These are phyloP conservation scores for Hyphopichia khmerensis DNA, from an alignment of 1,139 yeast genomes.

Conservation along the genomic window DNA sequence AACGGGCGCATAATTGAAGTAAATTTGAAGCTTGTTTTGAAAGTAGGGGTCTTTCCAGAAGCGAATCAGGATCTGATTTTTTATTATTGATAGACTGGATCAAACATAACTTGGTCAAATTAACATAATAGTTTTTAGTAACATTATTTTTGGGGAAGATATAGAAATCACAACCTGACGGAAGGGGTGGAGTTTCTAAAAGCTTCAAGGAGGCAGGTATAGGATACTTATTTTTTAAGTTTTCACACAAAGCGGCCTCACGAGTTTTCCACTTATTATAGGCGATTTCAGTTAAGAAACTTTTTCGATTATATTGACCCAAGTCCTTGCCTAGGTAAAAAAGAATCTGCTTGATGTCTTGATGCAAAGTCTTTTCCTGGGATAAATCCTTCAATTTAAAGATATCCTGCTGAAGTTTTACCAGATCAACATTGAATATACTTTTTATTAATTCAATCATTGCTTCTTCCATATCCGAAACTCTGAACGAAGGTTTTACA, in stretches of 20 bases:
- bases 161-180: slow-evolving; percentile 34
- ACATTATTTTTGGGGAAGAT: slow-evolving; percentile 41
- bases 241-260: slow-evolving; percentile 39
- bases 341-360: slow-evolving; percentile 43
- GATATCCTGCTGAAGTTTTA: slow-evolving; percentile 51
- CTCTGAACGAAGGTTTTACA: slow-evolving; percentile 46
- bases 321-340: slow-evolving; percentile 41
- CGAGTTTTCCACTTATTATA: slow-evolving; percentile 55
- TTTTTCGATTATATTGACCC: slow-evolving; percentile 38
- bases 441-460: slow-evolving; percentile 35
- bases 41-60: slow-evolving; percentile 24
- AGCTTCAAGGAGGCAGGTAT: slow-evolving; percentile 33
- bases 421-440: slow-evolving; percentile 41
- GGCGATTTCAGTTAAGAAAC: slow-evolving; percentile 39
- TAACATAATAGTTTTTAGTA: slow-evolving; percentile 29
- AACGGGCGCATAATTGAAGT: slow-evolving; percentile 44
- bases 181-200: slow-evolving; percentile 28
- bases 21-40: slow-evolving; percentile 43
- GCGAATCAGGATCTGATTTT: slow-evolving; percentile 14
- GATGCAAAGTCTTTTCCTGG: slow-evolving; percentile 42
- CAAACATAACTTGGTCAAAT: slow-evolving; percentile 27
- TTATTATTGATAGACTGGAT: slow-evolving; percentile 18
- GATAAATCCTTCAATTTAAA: slow-evolving; percentile 40
- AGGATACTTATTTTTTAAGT: slow-evolving; percentile 39
- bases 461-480: slow-evolving; percentile 49